Conservation (phyloP, 805 yeast genomes). For the Sugiyamaella mastotermitis region DNA sequence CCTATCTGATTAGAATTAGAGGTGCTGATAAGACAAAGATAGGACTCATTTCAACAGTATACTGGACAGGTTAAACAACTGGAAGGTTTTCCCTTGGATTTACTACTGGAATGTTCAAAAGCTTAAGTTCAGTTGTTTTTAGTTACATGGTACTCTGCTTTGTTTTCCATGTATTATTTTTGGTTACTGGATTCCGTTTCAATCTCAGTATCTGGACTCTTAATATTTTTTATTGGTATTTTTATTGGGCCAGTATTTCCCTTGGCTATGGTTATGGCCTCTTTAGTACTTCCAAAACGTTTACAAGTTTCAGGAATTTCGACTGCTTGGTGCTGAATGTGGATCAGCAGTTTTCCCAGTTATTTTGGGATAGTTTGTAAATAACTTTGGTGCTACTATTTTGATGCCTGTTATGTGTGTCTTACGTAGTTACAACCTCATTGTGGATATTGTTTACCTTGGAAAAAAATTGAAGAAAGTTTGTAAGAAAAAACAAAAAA, state of each 20-base stretch:
- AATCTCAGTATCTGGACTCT: constrained; percentile 40
- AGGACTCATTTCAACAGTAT: constrained; percentile 63
- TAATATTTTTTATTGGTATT: constrained; percentile 46
- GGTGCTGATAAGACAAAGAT: constrained; percentile 40
- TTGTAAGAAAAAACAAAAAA: no score
- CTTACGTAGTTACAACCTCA: constrained; percentile 7
- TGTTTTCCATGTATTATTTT: constrained; percentile 36
- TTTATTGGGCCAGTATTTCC: constrained; percentile 70
- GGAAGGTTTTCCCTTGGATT: constrained; percentile 50
- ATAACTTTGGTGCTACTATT: constrained; percentile 10
- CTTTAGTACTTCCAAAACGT: constrained; percentile 53
- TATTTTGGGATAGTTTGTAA: constrained; percentile 43
- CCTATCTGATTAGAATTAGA: constrained; percentile 52
- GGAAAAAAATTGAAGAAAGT: constrained; percentile 4
- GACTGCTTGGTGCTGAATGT: constrained; percentile 67
- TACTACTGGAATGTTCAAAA: constrained; percentile 30
- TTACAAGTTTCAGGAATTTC: constrained; percentile 66
- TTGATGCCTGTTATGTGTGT: constrained; percentile 12
- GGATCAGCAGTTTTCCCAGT: constrained; percentile 75
- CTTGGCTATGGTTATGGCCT: constrained; percentile 63
- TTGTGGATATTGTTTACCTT: constrained; percentile 12
- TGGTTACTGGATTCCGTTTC: constrained; percentile 38
- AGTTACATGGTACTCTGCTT: constrained; percentile 34
- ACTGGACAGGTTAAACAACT: constrained; percentile 65
- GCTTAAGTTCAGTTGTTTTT: constrained; percentile 20